Evolutionary conservation across 2,329 filamentous ascomycete species (phyloP).

Genomic region (Stagonosporopsis cucurbitacearum): DNA sequence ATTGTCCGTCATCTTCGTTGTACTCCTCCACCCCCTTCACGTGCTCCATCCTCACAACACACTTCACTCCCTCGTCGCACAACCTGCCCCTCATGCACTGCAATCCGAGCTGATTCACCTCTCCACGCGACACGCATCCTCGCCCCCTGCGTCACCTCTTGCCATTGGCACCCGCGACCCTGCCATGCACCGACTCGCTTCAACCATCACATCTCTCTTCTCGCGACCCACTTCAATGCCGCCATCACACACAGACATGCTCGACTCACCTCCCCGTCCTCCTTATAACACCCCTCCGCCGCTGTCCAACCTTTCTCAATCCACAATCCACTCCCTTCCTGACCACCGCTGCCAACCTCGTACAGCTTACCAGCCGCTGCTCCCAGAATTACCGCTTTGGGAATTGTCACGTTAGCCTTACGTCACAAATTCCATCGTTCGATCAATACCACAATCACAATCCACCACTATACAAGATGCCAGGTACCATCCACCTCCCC

Average conservation of each 20-base stretch:
- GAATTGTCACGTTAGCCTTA: slow-evolving; percentile 17
- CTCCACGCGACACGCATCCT: too few species aligned
- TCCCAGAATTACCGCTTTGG: not conserved
- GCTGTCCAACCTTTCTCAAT: not conserved
- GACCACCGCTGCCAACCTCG: not conserved
- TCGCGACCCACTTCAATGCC: slow-evolving; percentile 6
- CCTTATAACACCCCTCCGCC: not conserved
- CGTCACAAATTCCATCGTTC: slow-evolving; percentile 15
- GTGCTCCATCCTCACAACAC: too few species aligned
- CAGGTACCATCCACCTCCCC: not conserved
- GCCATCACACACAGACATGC: slow-evolving; percentile 5
- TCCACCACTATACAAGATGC: not conserved
- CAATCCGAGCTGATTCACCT: too few species aligned
- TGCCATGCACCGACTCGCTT: slow-evolving; percentile 7
- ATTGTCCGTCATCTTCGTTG: too few species aligned
- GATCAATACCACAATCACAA: not conserved
- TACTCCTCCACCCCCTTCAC: too few species aligned
- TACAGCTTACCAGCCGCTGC: not conserved
- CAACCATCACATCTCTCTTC: not conserved
- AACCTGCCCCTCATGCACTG: too few species aligned
- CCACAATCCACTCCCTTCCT: not conserved
- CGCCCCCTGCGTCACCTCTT: too few species aligned
- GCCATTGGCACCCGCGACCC: too few species aligned
- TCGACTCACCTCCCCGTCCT: not conserved
- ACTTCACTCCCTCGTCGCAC: too few species aligned